A percentile compares a stretch with the other conserved stretches of the same genome.
Evolutionary conservation across 192 early-diverging fungal genomes (phyloP).

Genomic region (Pilaira anomala): DNA sequence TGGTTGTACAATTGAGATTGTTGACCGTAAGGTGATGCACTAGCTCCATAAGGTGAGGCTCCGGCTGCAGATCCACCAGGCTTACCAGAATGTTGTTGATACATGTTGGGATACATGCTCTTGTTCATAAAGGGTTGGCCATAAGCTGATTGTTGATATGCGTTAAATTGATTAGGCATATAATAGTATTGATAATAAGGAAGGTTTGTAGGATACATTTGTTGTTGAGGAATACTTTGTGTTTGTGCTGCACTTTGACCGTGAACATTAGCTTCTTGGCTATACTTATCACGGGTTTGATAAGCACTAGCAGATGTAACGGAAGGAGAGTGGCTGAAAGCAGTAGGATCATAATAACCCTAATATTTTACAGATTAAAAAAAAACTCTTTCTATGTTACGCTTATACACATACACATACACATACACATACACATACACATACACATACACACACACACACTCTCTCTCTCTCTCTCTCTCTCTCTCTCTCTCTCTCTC

Average conservation of each 20-base stretch:
- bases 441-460: background rate
- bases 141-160: conserved; percentile 79
- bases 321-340: conserved; percentile 57
- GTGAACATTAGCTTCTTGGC: conserved; percentile 41
- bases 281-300: conserved; percentile 52
- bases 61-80: conserved; percentile 28
- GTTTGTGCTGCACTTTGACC: conserved; percentile 32
- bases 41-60: conserved; percentile 38
- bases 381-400: background rate
- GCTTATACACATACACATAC: no score
- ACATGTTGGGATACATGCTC: conserved; percentile 80
- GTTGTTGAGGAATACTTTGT: conserved; percentile 41
- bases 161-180: conserved; percentile 76
- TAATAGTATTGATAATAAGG: conserved; percentile 86
- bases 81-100: conserved; percentile 49
- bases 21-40: conserved; percentile 37
- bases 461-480: no score
- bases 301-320: conserved; percentile 50
- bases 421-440: no score
- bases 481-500: no score
- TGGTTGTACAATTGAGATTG: conserved; percentile 35
- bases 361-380: conserved; percentile 3
- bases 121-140: conserved; percentile 92
- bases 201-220: conserved; percentile 54
- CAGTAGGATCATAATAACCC: conserved; percentile 47